Conservation (phyloP, 1,284 basidiomycete genomes). For the Malassezia yamatoensis region DNA sequence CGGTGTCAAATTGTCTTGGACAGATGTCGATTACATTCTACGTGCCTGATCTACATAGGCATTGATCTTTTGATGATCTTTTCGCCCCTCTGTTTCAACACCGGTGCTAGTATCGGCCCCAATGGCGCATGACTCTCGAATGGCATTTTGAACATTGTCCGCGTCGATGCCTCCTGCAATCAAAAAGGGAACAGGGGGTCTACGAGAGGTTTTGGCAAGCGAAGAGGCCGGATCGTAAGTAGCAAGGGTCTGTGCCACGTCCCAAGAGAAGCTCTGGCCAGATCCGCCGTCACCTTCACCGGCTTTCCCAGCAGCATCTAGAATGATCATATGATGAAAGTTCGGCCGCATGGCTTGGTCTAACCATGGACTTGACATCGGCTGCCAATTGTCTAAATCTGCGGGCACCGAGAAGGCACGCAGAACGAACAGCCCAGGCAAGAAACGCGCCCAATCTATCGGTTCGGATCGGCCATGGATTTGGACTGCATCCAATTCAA, state of each 20-base stretch:
- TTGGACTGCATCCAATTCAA: constrained; percentile 42
- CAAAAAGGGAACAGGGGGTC: constrained; percentile 24
- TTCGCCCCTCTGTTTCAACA: constrained; percentile 38
- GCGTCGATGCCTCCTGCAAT: constrained; percentile 40
- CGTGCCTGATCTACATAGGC: constrained; percentile 21
- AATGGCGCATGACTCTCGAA: constrained; percentile 21
- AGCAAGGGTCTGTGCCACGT: constrained; percentile 21
- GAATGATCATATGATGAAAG: constrained; percentile 39
- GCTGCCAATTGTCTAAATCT: constrained; percentile 3
- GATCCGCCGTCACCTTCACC: constrained; percentile 29
- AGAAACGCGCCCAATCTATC: constrained; percentile 38
- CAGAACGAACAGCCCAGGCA: constrained; percentile 39
- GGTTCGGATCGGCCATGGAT: constrained; percentile 40
- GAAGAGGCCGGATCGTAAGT: constrained; percentile 19
- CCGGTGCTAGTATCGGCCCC: constrained; percentile 41
- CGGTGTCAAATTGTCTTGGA: too few relatives aligned
- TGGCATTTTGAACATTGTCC: constrained; percentile 32
- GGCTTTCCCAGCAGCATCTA: constrained; percentile 30
- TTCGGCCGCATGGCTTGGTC: constrained; percentile 28
- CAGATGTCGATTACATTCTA: neutral
- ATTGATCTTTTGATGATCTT: constrained; percentile 32
- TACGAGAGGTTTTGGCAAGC: constrained; percentile 17
- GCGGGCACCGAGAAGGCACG: constrained; percentile 36
- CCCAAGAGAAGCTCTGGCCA: constrained; percentile 37
- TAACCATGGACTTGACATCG: constrained; percentile 15